These are phyloP conservation scores for Paraphysoderma sedebokerense DNA, from an alignment of 371 early-diverging fungal species.

Conservation along the genomic window DNA sequence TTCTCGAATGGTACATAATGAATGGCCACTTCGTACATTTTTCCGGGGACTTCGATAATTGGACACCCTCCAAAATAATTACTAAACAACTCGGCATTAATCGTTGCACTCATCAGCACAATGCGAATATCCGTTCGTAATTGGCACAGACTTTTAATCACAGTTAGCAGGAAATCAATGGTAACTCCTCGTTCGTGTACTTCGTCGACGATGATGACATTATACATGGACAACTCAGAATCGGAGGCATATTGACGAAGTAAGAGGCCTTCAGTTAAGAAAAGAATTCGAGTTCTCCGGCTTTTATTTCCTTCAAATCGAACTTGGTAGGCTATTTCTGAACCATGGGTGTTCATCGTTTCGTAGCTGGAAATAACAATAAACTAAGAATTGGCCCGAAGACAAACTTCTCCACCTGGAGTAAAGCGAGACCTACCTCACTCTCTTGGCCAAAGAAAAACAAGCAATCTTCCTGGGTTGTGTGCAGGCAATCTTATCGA, in stretches of 20 bases:
- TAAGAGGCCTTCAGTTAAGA: constrained; percentile 71
- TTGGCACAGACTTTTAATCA: constrained; percentile 28
- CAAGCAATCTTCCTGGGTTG: constrained; percentile 89
- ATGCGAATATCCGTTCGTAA: constrained; percentile 26
- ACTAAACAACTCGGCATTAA: too few relatives aligned
- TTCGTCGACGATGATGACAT: constrained; percentile 61
- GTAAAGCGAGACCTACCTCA: too few relatives aligned
- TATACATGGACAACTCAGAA: constrained; percentile 36
- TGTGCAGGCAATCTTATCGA: constrained; percentile 67
- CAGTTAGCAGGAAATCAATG: constrained; percentile 41
- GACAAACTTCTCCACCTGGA: too few relatives aligned
- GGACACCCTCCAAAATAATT: neutral
- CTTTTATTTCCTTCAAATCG: constrained; percentile 50
- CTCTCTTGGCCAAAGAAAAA: constrained; percentile 65
- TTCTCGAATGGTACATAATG: constrained; percentile 24
- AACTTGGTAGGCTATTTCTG: constrained; percentile 48
- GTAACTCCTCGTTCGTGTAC: constrained; percentile 58
- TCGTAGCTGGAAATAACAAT: too few relatives aligned
- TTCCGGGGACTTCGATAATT: constrained; percentile 21
- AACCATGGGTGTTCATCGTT: constrained; percentile 43
- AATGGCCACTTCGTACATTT: constrained; percentile 26
- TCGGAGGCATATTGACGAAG: constrained; percentile 55
- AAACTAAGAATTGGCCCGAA: too few relatives aligned
- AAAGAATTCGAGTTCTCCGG: constrained; percentile 46
- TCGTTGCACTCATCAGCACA: constrained; percentile 71